Conservation (phyloP, 2,329 filamentous ascomycete species). For the Colletotrichum tropicale region DNA sequence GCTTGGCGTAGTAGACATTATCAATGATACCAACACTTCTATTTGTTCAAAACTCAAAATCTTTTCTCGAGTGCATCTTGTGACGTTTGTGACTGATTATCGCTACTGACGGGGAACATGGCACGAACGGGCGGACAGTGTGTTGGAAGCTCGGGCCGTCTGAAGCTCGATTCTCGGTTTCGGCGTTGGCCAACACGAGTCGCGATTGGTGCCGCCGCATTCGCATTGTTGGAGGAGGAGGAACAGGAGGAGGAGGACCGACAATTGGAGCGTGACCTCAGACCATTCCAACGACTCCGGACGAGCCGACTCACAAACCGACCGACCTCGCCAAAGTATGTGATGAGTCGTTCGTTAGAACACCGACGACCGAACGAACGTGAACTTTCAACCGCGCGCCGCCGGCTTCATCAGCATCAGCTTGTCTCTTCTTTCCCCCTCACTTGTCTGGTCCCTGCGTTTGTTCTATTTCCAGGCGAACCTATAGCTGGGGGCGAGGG, state of each 20-base stretch:
- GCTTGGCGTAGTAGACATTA: constrained; percentile 3
- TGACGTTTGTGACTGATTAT: not conserved
- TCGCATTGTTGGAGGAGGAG: not conserved
- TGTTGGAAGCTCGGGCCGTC: not conserved
- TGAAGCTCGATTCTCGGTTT: not conserved
- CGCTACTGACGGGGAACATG: not conserved
- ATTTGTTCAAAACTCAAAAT: not conserved
- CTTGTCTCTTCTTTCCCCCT: not conserved
- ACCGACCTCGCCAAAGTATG: not conserved
- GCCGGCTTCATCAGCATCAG: not conserved
- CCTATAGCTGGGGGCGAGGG: not conserved
- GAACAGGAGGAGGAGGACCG: not conserved
- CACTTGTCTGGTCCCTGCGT: not conserved
- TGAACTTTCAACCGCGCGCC: not conserved
- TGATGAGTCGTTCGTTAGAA: not conserved
- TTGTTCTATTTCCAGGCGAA: not conserved
- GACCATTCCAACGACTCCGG: not conserved
- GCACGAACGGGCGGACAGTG: not conserved
- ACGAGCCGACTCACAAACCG: not conserved
- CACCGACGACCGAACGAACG: not conserved
- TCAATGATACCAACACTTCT: constrained; percentile 17
- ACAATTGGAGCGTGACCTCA: not conserved
- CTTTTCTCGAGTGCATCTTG: not conserved
- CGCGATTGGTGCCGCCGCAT: not conserved
- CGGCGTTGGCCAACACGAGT: not conserved